These are phyloP conservation scores for Aspergillus pseudotamarii DNA, from an alignment of 2,329 filamentous ascomycete species.

Conservation along the genomic window DNA sequence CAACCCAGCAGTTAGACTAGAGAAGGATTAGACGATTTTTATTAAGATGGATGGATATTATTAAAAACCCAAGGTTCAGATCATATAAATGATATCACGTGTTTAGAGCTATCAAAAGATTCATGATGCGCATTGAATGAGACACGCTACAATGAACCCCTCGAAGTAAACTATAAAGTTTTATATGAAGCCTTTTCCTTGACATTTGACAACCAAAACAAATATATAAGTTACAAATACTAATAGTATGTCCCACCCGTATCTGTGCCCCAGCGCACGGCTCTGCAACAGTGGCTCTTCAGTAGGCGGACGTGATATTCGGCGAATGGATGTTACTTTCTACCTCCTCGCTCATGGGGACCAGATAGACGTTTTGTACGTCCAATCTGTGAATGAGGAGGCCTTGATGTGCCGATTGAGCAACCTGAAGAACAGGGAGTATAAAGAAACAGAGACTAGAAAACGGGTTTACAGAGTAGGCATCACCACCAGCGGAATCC, in stretches of 20 bases:
- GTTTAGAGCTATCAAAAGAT: constrained; percentile 6
- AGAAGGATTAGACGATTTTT: constrained; percentile 67
- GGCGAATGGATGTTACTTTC: constrained; percentile 39
- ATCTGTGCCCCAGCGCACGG: constrained; percentile 67
- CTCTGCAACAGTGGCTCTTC: constrained; percentile 67
- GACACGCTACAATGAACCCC: background rate
- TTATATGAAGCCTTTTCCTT: background rate
- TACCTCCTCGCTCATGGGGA: constrained; percentile 49
- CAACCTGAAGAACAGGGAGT: background rate
- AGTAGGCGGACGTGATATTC: constrained; percentile 52
- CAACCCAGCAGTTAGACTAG: constrained; percentile 87
- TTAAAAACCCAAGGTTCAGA: constrained; percentile 15
- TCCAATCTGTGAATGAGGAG: constrained; percentile 41
- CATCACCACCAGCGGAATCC: background rate
- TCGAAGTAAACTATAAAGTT: background rate
- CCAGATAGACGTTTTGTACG: constrained; percentile 26
- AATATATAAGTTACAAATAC: constrained; percentile 3
- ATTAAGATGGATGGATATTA: constrained; percentile 23
- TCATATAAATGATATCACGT: constrained; percentile 5
- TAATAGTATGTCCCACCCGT: constrained; percentile 60
- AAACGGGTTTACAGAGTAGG: background rate
- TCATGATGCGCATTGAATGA: constrained; percentile 9
- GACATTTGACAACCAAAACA: background rate
- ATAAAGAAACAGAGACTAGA: constrained; percentile 1
- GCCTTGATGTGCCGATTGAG: constrained; percentile 48